phyloP scores from a whole-genome alignment of 768 basidiomycete genomes.

The Trametes punicea region DNA sequence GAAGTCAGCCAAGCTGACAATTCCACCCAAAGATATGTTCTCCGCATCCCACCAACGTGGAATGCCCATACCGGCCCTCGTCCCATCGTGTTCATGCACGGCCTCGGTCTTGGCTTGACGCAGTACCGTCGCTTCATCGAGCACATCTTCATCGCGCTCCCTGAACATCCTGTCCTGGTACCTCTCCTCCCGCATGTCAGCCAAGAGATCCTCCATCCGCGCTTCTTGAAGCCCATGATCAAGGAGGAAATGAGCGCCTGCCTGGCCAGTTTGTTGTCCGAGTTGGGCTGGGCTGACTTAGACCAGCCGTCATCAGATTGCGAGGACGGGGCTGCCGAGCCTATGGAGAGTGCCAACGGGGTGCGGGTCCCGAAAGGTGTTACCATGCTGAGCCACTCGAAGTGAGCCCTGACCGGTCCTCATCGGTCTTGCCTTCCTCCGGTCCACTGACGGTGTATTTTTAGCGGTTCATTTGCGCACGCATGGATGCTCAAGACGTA shows the following conservation, averaged over 20 bases:
- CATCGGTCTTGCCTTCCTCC: neutral
- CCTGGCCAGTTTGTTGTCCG: conserved; percentile 53
- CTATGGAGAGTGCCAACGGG: neutral
- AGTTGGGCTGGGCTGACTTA: conserved; percentile 61
- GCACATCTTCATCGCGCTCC: conserved; percentile 51
- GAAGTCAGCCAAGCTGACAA: neutral
- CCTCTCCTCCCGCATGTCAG: conserved; percentile 83
- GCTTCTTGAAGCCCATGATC: conserved; percentile 68
- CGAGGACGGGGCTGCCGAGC: conserved; percentile 20
- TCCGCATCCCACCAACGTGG: conserved; percentile 71
- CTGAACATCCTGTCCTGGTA: conserved; percentile 73
- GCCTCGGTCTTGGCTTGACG: conserved; percentile 78
- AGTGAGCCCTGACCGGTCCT: conserved; percentile 43
- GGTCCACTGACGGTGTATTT: neutral
- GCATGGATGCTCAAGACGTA: conserved; percentile 86
- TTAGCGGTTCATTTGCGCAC: conserved; percentile 76
- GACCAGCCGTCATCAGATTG: conserved; percentile 22
- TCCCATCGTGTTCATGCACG: conserved; percentile 84
- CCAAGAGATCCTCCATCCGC: conserved; percentile 77
- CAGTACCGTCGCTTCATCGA: conserved; percentile 65
- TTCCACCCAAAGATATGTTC: conserved; percentile 53
- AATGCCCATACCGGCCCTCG: conserved; percentile 50
- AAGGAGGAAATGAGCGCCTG: conserved; percentile 54
- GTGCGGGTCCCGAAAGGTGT: conserved; percentile 45
- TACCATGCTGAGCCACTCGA: conserved; percentile 84